Conservation (phyloP, 352 stramenopile genomes). For the Pythium pectinolyticum region DNA sequence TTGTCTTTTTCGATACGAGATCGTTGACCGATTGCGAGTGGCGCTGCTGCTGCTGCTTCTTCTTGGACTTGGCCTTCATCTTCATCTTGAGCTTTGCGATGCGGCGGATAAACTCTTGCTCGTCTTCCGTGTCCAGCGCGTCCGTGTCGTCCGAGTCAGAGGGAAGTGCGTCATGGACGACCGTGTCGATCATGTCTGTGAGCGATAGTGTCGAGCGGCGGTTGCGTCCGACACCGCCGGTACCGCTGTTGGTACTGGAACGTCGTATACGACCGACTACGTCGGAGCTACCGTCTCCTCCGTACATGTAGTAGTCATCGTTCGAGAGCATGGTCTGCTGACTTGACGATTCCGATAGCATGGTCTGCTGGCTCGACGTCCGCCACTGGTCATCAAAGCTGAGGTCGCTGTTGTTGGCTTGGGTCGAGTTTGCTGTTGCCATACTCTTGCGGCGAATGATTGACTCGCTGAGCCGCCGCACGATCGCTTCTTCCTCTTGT, state of each 20-base stretch:
- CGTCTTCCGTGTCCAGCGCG: conserved; percentile 26
- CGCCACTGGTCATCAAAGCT: conserved; percentile 6
- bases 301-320: too few relatives aligned
- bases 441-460: conserved; percentile 15
- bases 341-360: too few relatives aligned
- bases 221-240: not conserved
- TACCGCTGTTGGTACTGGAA: too few relatives aligned
- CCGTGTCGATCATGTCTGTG: conserved; percentile 18
- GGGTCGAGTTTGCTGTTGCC: too few relatives aligned
- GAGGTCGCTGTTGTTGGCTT: not conserved
- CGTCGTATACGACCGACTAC: too few relatives aligned
- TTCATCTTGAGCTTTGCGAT: conserved; percentile 31
- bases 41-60: not conserved
- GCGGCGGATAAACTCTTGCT: conserved; percentile 24
- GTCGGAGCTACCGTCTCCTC: too few relatives aligned
- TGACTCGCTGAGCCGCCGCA: not conserved
- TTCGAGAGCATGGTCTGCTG: too few relatives aligned
- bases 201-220: conserved; percentile 22
- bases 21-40: not conserved
- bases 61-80: conserved; percentile 22
- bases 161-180: conserved; percentile 30
- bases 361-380: not conserved
- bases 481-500: conserved; percentile 18
- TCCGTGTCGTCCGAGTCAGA: conserved; percentile 29
- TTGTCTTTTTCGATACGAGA: not conserved